Percentiles rank a stretch among this genome's conserved stretches.
Conservation (phyloP, 331 rosid species). For the Quercus phellos region DNA sequence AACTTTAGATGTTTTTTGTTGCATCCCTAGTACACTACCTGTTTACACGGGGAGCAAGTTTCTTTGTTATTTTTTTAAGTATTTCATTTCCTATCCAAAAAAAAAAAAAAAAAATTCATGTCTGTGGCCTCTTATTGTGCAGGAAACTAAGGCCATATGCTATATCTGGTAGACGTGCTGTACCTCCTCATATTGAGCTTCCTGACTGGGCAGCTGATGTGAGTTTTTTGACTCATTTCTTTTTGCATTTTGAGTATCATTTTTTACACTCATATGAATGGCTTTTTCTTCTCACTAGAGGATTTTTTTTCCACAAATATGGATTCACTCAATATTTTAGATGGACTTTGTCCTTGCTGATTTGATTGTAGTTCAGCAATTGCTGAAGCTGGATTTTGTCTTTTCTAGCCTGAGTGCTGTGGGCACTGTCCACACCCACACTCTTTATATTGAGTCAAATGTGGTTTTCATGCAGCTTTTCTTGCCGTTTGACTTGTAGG, state of each 20-base stretch:
- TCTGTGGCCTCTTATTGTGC: slow-evolving; percentile 19
- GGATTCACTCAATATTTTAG: neutral
- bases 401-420: neutral
- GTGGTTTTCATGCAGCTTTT: neutral
- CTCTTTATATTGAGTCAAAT: neutral
- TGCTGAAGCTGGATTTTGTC: slow-evolving; percentile 13
- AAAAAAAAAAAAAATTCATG: neutral
- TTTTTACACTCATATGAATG: neutral
- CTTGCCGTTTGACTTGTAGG: slow-evolving; percentile 38
- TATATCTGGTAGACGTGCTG: slow-evolving; percentile 48
- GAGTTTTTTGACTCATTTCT: slow-evolving; percentile 31
- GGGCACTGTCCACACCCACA: neutral
- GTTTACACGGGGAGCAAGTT: too few relatives aligned
- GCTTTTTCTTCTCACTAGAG: neutral
- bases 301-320: neutral
- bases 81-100: too few relatives aligned
- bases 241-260: neutral
- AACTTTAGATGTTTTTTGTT: too few relatives aligned
- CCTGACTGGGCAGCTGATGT: slow-evolving; percentile 96
- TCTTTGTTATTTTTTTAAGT: too few relatives aligned
- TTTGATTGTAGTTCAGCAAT: slow-evolving; percentile 1
- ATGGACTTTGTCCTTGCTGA: neutral
- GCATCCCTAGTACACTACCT: too few relatives aligned
- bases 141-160: slow-evolving; percentile 82
- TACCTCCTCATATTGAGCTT: slow-evolving; percentile 62